These are phyloP conservation scores for Colletotrichum lentis DNA, from an alignment of 2,329 filamentous ascomycete species.

Conservation along the genomic window DNA sequence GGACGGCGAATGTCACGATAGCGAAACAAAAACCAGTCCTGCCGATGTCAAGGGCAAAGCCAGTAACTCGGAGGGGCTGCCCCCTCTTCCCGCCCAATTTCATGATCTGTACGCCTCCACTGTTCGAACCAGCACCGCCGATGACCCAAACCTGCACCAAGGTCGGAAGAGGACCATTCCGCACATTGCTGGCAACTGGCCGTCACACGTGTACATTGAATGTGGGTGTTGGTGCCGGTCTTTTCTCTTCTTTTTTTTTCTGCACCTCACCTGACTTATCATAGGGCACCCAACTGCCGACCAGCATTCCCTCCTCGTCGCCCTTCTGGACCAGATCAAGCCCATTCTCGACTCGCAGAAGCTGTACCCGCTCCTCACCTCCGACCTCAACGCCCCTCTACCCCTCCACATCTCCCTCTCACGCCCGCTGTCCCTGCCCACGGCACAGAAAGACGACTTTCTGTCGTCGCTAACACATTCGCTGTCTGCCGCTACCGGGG, in stretches of 20 bases:
- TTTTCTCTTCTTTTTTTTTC: background rate
- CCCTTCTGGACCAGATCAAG: slow-evolving; percentile 51
- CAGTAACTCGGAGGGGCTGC: slow-evolving; percentile 54
- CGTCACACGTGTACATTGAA: slow-evolving; percentile 90
- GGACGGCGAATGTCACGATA: slow-evolving; percentile 13
- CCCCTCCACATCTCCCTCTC: slow-evolving; percentile 94
- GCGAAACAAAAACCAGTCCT: background rate
- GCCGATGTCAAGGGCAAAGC: background rate
- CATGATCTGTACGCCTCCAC: slow-evolving; percentile 89
- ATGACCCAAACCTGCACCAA: slow-evolving; percentile 85
- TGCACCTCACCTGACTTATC: slow-evolving; percentile 15
- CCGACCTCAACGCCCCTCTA: slow-evolving; percentile 77
- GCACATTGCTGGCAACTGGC: slow-evolving; percentile 90
- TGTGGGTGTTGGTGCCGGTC: slow-evolving; percentile 67
- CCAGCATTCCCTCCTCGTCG: slow-evolving; percentile 58
- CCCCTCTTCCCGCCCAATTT: slow-evolving; percentile 81
- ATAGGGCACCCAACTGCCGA: slow-evolving; percentile 63
- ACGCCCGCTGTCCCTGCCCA: slow-evolving; percentile 76
- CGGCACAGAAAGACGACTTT: slow-evolving; percentile 76
- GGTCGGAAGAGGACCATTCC: slow-evolving; percentile 84
- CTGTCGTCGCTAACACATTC: slow-evolving; percentile 60
- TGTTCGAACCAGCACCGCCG: slow-evolving; percentile 76
- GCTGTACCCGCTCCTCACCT: slow-evolving; percentile 75
- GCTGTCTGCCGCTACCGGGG: slow-evolving; percentile 49
- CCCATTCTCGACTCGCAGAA: slow-evolving; percentile 47